Evolutionary conservation across 345 rosid genomes (phyloP).

Genomic region (Anastatica hierochuntica): DNA sequence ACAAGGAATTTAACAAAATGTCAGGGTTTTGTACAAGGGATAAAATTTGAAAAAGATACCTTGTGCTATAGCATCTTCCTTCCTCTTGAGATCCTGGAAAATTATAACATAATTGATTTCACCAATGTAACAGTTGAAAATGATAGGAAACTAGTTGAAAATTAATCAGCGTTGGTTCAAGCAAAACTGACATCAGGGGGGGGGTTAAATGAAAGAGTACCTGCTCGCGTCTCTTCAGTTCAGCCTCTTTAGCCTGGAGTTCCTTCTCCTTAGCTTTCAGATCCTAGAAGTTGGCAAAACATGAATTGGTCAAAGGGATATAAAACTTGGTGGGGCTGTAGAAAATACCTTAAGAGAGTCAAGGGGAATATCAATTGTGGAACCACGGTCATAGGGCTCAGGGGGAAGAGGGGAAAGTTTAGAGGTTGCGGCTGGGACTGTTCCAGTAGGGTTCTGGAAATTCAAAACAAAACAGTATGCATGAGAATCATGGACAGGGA

Average conservation of each 20-base stretch:
- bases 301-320: neutral
- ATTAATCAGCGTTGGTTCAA: neutral
- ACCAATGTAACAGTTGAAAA: neutral
- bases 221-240: constrained; percentile 76
- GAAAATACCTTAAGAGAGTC: constrained; percentile 54
- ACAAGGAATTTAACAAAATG: neutral
- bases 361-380: constrained; percentile 79
- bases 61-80: constrained; percentile 72
- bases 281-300: constrained; percentile 38
- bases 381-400: constrained; percentile 81
- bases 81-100: constrained; percentile 75
- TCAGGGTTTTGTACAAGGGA: neutral
- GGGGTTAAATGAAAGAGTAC: constrained; percentile 24
- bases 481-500: too few species aligned
- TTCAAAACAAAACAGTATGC: neutral
- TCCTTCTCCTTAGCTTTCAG: constrained; percentile 79
- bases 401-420: constrained; percentile 84
- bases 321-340: neutral
- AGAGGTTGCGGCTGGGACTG: constrained; percentile 63
- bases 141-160: neutral
- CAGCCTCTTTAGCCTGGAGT: constrained; percentile 90
- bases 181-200: neutral
- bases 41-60: constrained; percentile 29
- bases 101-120: neutral
- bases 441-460: constrained; percentile 60